Evolutionary conservation across 495 filamentous ascomycete genomes (phyloP).

Genomic region (Aspergillus egyptiacus): DNA sequence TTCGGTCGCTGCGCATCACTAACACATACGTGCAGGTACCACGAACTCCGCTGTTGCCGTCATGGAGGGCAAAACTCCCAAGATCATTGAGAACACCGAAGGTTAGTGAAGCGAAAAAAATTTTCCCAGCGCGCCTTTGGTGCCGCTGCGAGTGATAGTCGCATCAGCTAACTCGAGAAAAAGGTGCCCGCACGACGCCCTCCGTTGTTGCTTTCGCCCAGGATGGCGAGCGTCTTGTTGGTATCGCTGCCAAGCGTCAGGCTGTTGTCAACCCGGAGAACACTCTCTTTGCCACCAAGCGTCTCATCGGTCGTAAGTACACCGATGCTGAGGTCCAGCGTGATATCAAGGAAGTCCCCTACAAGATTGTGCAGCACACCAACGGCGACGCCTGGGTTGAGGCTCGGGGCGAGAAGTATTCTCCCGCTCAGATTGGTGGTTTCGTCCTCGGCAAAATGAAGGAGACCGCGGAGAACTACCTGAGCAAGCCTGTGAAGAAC

Average conservation of each 20-base stretch:
- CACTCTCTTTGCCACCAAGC: conserved; percentile 98
- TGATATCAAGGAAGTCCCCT: conserved; percentile 96
- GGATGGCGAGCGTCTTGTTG: conserved; percentile 94
- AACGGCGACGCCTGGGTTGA: conserved; percentile 98
- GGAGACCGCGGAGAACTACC: conserved; percentile 90
- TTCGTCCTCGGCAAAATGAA: conserved; percentile 98
- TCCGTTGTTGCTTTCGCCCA: conserved; percentile 96
- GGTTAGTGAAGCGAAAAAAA: conserved; percentile 49
- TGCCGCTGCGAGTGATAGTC: too few relatives aligned
- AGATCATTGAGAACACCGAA: conserved; percentile 97
- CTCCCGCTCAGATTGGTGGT: conserved; percentile 95
- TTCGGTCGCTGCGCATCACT: conserved; percentile 17
- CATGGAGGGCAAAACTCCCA: conserved; percentile 93
- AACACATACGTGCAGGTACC: conserved; percentile 54
- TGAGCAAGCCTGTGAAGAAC: conserved; percentile 85
- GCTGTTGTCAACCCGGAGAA: conserved; percentile 99
- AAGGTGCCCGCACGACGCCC: conserved; percentile 91
- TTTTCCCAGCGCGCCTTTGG: conserved; percentile 17
- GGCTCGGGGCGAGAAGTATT: conserved; percentile 95
- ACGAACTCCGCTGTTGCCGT: conserved; percentile 97
- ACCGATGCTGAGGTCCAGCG: conserved; percentile 93
- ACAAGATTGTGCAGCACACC: conserved; percentile 97
- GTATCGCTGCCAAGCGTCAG: conserved; percentile 98
- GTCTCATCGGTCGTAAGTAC: conserved; percentile 98
- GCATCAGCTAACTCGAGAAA: background rate